Evolutionary conservation across 176 grass and related monocot genomes (phyloP).

Genomic region (Paspalum vaginatum): DNA sequence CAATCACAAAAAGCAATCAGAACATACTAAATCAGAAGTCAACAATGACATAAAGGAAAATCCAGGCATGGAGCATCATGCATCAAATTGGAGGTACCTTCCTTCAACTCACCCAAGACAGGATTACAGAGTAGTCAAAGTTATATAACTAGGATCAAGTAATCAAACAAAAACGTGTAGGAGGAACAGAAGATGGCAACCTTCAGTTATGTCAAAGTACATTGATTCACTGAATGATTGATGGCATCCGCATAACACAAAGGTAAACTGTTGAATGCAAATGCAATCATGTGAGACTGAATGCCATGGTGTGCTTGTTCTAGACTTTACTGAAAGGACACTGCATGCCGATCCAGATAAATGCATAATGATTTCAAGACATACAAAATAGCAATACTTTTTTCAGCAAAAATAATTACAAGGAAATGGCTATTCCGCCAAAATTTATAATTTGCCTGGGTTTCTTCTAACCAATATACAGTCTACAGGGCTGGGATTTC

Average conservation of each 20-base stretch:
- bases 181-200: constrained; percentile 13
- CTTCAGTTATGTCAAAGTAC: constrained; percentile 23
- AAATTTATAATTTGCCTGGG: constrained; percentile 11
- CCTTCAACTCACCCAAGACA: constrained; percentile 18
- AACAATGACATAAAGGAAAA: constrained; percentile 29
- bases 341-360: background rate
- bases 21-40: constrained; percentile 22
- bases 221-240: constrained; percentile 23
- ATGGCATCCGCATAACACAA: constrained; percentile 6
- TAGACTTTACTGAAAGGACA: constrained; percentile 23
- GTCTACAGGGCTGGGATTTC: constrained; percentile 10
- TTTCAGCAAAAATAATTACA: background rate
- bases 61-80: constrained; percentile 20
- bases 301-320: background rate
- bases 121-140: constrained; percentile 22
- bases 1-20: constrained; percentile 31
- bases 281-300: constrained; percentile 25
- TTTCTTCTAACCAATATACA: constrained; percentile 11
- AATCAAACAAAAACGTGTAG: constrained; percentile 25
- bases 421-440: constrained; percentile 13
- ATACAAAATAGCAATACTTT: constrained; percentile 20
- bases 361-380: background rate
- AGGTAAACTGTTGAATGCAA: constrained; percentile 36
- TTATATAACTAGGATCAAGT: constrained; percentile 21
- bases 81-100: constrained; percentile 19